A percentile compares a stretch with the other conserved stretches of the same genome.
These are phyloP conservation scores for Colletotrichum endophyticum DNA, from an alignment of 2,329 filamentous ascomycete species.

Conservation along the genomic window DNA sequence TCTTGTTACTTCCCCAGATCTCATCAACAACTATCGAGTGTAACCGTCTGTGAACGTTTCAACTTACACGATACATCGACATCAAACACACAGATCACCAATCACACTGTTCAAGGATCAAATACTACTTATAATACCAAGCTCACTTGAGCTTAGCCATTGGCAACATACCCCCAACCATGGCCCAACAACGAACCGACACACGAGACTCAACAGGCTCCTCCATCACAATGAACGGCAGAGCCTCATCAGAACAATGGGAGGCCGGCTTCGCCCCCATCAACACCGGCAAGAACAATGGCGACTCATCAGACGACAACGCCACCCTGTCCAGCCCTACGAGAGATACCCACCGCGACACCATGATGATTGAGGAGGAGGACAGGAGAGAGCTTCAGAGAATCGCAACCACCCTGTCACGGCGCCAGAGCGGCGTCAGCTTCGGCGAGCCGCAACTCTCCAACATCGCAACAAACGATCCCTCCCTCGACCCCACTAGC, in stretches of 20 bases:
- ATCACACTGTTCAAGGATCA: not conserved
- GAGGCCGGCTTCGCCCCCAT: constrained; percentile 4
- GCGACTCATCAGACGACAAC: constrained; percentile 1
- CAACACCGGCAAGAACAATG: constrained; percentile 1
- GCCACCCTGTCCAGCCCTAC: not conserved
- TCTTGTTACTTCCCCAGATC: not conserved
- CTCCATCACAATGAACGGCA: constrained; percentile 1
- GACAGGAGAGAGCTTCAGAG: constrained; percentile 41
- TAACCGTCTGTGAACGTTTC: not conserved
- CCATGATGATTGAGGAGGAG: constrained; percentile 30
- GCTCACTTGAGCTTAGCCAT: not conserved
- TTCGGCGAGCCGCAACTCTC: constrained; percentile 14
- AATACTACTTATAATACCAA: not conserved
- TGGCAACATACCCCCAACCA: not conserved
- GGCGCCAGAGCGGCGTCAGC: constrained; percentile 32
- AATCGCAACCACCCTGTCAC: constrained; percentile 44
- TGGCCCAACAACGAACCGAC: not conserved
- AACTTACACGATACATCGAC: not conserved
- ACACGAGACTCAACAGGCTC: not conserved
- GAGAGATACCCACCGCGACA: constrained; percentile 9
- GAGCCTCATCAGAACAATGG: not conserved
- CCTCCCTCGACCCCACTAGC: constrained; percentile 40
- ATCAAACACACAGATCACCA: not conserved
- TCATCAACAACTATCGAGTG: not conserved
- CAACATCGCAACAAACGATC: constrained; percentile 26